phyloP scores from a whole-genome alignment of 2,329 filamentous ascomycete species.

The Diaporthe citriasiana region DNA sequence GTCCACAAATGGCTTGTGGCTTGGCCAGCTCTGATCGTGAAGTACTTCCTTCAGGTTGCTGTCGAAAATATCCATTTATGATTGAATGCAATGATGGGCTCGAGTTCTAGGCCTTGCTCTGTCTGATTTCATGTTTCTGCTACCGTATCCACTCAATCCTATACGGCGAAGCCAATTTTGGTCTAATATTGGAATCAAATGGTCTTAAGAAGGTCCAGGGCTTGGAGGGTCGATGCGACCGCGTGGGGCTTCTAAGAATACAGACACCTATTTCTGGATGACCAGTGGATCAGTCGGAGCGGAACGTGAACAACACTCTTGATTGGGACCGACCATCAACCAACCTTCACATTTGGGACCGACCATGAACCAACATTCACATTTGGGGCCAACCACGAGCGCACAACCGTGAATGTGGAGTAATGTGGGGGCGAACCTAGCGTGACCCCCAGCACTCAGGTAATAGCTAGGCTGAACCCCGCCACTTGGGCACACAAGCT shows the following conservation, averaged over 20 bases:
- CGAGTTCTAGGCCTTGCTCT: background rate
- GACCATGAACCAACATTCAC: background rate
- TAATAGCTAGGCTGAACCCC: too few species aligned
- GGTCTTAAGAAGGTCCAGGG: background rate
- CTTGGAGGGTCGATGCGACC: background rate
- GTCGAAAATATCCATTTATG: background rate
- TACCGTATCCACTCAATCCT: background rate
- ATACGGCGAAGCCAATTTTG: background rate
- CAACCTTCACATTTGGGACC: background rate
- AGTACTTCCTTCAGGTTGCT: background rate
- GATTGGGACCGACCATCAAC: background rate
- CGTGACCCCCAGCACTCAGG: too few species aligned
- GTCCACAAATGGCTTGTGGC: background rate
- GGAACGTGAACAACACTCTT: too few species aligned
- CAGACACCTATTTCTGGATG: background rate
- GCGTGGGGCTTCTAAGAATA: background rate
- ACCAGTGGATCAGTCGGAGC: background rate
- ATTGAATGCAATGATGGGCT: background rate
- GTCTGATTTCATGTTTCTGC: background rate
- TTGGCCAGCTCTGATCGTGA: conserved; percentile 1
- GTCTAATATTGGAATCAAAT: background rate
- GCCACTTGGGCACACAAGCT: too few species aligned
- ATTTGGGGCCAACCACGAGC: background rate
- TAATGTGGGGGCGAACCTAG: too few species aligned
- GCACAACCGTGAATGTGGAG: background rate